Evolutionary conservation across 306 rosid species (phyloP), one percentile per base, ranked within the genome.

Genomic region (Elaeagnus macrophylla): DNA sequence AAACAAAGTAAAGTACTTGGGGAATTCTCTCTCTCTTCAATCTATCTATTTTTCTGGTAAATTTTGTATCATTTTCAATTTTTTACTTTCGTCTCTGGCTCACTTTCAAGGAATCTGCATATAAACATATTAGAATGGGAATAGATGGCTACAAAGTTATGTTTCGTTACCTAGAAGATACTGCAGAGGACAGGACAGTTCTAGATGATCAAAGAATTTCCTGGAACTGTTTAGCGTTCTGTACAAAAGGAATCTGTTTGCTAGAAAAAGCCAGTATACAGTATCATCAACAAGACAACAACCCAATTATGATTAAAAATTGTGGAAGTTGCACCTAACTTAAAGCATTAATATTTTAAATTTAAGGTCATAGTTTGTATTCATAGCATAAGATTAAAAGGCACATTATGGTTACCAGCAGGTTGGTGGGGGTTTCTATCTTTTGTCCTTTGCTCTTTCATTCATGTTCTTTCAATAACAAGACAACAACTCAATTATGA

Each of bases 401-500:
- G 51, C 55, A 62, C 41, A 20, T 42, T 40, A 50, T 64, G 61
- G 60, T 56, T 67, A 60, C 74, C 84, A 69, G 70, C 67, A 25
- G 32, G 32, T 25, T 61, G 60, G 63, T 74, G 67, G 48, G 48
- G 36, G 9, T 49, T 52, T 54, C 39, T 54, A 18, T 25, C 39
- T 17, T 42, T 48, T 40, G 12, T 10, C 39, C 9, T 46, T 55
- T 9, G 6, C 15, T 20, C 6, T 10, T 56, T 15, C 32, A 25
- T 66, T 16, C 2, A 2, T 48, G 47, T n/a, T 8, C 5, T 44
- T 5, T 37, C 12, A 10, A 6, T 44, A 17, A 5, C 15, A 12
- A 48, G 18, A n/a, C n/a, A n/a, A n/a, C n/a, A n/a, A n/a, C n/a
- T n/a, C n/a, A n/a, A n/a, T 9, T 37, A 37, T 8, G 53, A 56